These are phyloP conservation scores for Ananas comosus DNA, from an alignment of 176 grass and related monocot species.

Conservation along the genomic window DNA sequence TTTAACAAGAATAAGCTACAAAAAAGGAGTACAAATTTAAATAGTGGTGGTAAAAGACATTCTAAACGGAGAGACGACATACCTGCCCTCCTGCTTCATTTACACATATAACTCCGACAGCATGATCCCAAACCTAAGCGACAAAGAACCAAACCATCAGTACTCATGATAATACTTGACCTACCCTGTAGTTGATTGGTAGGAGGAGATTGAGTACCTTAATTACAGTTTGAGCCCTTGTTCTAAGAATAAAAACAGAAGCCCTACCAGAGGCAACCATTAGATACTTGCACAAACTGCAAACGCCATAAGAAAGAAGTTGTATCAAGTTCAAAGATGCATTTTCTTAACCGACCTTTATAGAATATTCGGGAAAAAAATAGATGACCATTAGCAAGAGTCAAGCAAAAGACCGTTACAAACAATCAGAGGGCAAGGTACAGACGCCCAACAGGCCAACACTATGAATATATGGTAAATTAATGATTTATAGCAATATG, in stretches of 20 bases:
- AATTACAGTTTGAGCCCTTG: slow-evolving; percentile 55
- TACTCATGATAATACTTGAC: neutral
- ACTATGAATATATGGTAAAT: too few species aligned
- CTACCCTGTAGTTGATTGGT: slow-evolving; percentile 1
- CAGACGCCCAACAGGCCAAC: too few species aligned
- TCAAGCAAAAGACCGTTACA: too few species aligned
- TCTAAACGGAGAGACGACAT: neutral
- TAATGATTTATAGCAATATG: too few species aligned
- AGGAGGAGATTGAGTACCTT: slow-evolving; percentile 53
- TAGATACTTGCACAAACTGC: slow-evolving; percentile 88
- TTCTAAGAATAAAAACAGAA: slow-evolving; percentile 59
- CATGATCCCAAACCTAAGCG: slow-evolving; percentile 80
- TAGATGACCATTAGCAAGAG: neutral
- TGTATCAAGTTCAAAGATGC: neutral
- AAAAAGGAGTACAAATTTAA: neutral
- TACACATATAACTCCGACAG: slow-evolving; percentile 77
- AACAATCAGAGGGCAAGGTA: too few species aligned
- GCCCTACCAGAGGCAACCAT: slow-evolving; percentile 79
- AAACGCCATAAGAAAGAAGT: slow-evolving; percentile 15
- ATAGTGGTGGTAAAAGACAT: neutral
- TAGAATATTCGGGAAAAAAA: too few species aligned
- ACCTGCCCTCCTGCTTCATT: slow-evolving; percentile 86
- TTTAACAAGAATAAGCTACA: neutral
- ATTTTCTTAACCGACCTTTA: too few species aligned
- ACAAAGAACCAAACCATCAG: slow-evolving; percentile 13